Evolutionary conservation across 495 filamentous ascomycete genomes (phyloP).

Genomic region (Penicillium chermesinum): DNA sequence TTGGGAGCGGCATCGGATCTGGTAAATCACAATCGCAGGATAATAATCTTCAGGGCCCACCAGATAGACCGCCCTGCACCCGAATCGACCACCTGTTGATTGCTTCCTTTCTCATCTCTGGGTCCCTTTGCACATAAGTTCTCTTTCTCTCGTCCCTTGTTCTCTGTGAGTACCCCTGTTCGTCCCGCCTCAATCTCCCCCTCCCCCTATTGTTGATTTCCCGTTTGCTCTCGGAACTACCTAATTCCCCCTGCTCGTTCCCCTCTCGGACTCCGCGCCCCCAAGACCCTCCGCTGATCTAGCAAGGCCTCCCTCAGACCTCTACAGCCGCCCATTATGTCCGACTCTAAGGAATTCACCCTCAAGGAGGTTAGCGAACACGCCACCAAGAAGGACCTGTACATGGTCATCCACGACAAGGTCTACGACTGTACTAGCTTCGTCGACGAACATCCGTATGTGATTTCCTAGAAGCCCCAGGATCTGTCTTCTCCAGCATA

Average conservation of each 20-base stretch:
- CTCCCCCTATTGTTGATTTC: background rate
- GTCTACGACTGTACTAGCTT: constrained; percentile 87
- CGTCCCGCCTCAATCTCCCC: background rate
- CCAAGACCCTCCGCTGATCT: too few species aligned
- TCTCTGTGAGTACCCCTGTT: background rate
- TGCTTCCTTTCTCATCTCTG: constrained; percentile 6
- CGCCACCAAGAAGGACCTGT: constrained; percentile 94
- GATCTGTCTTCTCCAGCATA: constrained; percentile 1
- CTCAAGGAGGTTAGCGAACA: constrained; percentile 81
- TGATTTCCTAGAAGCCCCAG: constrained; percentile 20
- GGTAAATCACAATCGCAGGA: background rate
- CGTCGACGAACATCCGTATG: constrained; percentile 98
- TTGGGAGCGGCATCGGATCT: background rate
- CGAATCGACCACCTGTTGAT: constrained; percentile 7
- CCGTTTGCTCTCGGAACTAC: background rate
- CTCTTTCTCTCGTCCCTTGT: background rate
- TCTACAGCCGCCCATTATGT: constrained; percentile 50
- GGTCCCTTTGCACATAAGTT: constrained; percentile 7
- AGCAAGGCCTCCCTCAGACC: background rate
- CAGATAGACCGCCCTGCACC: constrained; percentile 13
- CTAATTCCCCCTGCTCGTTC: background rate
- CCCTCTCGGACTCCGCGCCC: background rate
- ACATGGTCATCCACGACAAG: constrained; percentile 89
- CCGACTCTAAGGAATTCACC: constrained; percentile 65
- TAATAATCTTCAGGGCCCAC: too few species aligned